phyloP scores from a whole-genome alignment of 2,329 filamentous ascomycete species.

The Aureobasidium melanogenum region DNA sequence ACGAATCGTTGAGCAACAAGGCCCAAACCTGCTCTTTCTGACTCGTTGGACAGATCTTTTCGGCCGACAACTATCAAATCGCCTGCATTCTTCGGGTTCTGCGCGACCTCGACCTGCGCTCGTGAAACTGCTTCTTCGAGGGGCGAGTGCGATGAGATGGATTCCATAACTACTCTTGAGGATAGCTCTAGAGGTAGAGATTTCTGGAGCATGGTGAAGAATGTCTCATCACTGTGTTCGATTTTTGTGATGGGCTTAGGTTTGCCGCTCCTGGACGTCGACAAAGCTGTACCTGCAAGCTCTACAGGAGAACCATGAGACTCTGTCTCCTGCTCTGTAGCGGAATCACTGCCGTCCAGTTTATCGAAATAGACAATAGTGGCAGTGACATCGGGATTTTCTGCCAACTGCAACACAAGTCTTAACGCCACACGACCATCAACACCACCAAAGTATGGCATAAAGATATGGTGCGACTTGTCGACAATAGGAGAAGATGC shows the following conservation, averaged over 20 bases:
- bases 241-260: not conserved
- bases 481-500: constrained; percentile 51
- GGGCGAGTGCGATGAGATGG: constrained; percentile 32
- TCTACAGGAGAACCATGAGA: constrained; percentile 1
- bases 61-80: constrained; percentile 63
- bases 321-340: not conserved
- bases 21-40: constrained; percentile 45
- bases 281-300: not conserved
- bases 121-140: constrained; percentile 41
- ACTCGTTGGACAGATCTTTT: constrained; percentile 30
- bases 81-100: constrained; percentile 55
- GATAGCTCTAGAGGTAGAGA: constrained; percentile 45
- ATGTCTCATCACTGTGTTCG: constrained; percentile 40
- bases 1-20: constrained; percentile 53
- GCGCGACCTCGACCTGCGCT: constrained; percentile 52
- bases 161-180: constrained; percentile 51
- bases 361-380: constrained; percentile 57
- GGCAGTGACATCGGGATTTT: constrained; percentile 68
- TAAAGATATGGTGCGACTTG: constrained; percentile 72
- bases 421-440: constrained; percentile 75
- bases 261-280: not conserved
- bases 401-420: constrained; percentile 74
- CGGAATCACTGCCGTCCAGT: not conserved
- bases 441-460: constrained; percentile 74
- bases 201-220: constrained; percentile 49